These are phyloP conservation scores for Gentiana macrophylla DNA, from an alignment of 257 asterid genomes.

Conservation along the genomic window DNA sequence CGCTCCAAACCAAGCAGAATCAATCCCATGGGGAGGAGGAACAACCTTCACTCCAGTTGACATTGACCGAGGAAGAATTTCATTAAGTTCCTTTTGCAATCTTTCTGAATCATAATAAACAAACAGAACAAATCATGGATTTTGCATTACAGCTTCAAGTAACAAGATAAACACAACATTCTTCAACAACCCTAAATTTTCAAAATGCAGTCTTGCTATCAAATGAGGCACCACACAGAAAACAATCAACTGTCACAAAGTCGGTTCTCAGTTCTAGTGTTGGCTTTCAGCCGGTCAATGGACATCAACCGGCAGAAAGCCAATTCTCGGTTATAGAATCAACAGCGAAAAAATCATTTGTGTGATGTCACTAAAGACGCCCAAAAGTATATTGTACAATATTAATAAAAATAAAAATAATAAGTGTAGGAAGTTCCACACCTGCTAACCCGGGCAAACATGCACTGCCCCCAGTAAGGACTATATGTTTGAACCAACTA, in stretches of 20 bases:
- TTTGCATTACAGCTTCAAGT: no score
- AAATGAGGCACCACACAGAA: neutral
- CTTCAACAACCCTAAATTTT: no score
- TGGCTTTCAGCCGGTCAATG: no score
- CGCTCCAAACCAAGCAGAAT: constrained; percentile 96
- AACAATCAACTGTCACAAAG: no score
- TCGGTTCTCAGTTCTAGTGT: no score
- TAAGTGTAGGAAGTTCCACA: constrained; percentile 1
- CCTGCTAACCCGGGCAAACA: constrained; percentile 99
- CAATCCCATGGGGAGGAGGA: constrained; percentile 78
- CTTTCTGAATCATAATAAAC: constrained; percentile 47
- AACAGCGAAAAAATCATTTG: no score
- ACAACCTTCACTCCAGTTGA: constrained; percentile 59
- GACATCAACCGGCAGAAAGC: no score
- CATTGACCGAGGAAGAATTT: constrained; percentile 32
- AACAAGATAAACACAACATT: no score
- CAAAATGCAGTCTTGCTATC: no score
- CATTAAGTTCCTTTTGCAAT: constrained; percentile 69
- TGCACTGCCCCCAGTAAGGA: constrained; percentile 82
- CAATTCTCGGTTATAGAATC: no score
- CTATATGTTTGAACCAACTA: constrained; percentile 80
- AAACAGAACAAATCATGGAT: neutral
- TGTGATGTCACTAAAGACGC: no score
- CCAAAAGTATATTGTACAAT: no score
- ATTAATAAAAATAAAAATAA: neutral